A percentile compares a stretch with the other conserved stretches of the same genome.
Evolutionary conservation across 345 rosid genomes (phyloP).

Genomic region (Draba incana): DNA sequence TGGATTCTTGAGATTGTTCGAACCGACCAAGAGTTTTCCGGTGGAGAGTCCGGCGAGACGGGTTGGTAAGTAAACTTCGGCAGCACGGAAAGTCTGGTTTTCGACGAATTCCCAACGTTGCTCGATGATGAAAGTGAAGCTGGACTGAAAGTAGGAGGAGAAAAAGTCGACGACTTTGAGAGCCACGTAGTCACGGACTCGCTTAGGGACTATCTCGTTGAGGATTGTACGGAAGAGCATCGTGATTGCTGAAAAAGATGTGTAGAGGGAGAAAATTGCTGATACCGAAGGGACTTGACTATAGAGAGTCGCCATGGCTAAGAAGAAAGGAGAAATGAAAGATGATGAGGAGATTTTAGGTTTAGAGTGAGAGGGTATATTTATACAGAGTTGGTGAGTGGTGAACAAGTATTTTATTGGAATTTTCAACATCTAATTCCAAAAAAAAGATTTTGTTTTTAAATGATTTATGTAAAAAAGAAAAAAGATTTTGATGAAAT

Average conservation of each 20-base stretch:
- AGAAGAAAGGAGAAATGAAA: conserved; percentile 9
- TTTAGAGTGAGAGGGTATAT: not conserved
- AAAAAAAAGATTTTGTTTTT: not conserved
- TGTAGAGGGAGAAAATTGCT: conserved; percentile 39
- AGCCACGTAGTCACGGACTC: conserved; percentile 36
- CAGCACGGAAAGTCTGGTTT: conserved; percentile 46
- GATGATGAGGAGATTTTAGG: not conserved
- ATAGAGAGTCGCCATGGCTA: conserved; percentile 29
- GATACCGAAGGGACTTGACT: conserved; percentile 43
- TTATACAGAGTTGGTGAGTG: conserved; percentile 10
- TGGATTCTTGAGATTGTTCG: conserved; percentile 40
- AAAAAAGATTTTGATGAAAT: too few species aligned
- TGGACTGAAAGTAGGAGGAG: conserved; percentile 39
- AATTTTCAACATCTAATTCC: not conserved
- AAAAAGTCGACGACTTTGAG: conserved; percentile 32
- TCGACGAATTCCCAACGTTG: conserved; percentile 41
- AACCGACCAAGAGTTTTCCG: conserved; percentile 41
- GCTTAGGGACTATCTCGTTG: conserved; percentile 40
- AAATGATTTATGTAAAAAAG: not conserved
- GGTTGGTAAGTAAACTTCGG: conserved; percentile 43
- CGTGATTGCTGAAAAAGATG: conserved; percentile 43
- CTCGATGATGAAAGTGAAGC: conserved; percentile 44
- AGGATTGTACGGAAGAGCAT: conserved; percentile 41
- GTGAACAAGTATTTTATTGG: not conserved
- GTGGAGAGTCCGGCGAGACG: conserved; percentile 41